These are phyloP conservation scores for Aspergillus ochraceoroseus DNA, from an alignment of 2,329 filamentous ascomycete genomes.

Conservation along the genomic window DNA sequence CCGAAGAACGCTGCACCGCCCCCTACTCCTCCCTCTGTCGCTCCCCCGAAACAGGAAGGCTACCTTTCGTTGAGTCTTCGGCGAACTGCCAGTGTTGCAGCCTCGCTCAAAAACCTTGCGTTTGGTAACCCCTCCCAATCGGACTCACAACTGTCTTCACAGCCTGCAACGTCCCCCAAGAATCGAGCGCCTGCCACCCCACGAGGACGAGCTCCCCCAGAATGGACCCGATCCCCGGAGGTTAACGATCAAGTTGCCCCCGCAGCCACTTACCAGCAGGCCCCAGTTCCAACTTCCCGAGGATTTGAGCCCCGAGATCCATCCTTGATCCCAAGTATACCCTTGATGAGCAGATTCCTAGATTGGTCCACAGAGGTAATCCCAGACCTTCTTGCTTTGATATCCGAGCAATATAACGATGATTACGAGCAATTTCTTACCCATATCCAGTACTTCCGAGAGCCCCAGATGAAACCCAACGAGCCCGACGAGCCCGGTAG, in stretches of 20 bases:
- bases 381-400: slow-evolving; percentile 17
- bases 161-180: slow-evolving; percentile 29
- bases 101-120: slow-evolving; percentile 59
- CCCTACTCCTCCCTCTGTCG: slow-evolving; percentile 47
- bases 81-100: slow-evolving; percentile 61
- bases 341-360: slow-evolving; percentile 75
- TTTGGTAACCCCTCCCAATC: slow-evolving; percentile 46
- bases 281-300: slow-evolving; percentile 73
- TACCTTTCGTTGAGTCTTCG: slow-evolving; percentile 58
- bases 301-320: slow-evolving; percentile 62
- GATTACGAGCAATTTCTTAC: slow-evolving; percentile 28
- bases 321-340: slow-evolving; percentile 59
- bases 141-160: slow-evolving; percentile 28
- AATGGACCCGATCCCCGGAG: slow-evolving; percentile 64
- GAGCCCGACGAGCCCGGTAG: slow-evolving; percentile 96
- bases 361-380: slow-evolving; percentile 83
- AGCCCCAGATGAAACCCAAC: slow-evolving; percentile 95
- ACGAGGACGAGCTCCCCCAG: slow-evolving; percentile 51
- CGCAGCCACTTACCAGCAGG: slow-evolving; percentile 67
- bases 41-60: slow-evolving; percentile 53
- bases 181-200: slow-evolving; percentile 41
- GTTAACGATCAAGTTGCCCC: slow-evolving; percentile 65
- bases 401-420: slow-evolving; percentile 12
- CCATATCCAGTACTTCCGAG: slow-evolving; percentile 70
- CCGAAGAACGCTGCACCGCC: slow-evolving; percentile 38